Conservation (phyloP, 805 yeast genomes). For the Trichomonascus vanleenenianus region DNA sequence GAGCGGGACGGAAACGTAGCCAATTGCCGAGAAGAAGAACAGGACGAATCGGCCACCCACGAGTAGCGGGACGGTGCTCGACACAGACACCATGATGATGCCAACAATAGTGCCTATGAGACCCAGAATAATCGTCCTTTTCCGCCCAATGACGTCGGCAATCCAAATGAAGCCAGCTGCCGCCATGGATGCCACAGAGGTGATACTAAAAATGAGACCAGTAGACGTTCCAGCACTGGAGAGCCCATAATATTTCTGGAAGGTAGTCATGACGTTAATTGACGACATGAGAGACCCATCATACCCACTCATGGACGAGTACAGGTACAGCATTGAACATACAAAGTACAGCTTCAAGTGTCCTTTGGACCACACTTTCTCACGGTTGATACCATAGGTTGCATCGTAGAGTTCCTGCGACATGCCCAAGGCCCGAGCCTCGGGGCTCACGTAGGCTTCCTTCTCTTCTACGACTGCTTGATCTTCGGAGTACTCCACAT, state of each 20-base stretch:
- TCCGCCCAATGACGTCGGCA: slow-evolving; percentile 11
- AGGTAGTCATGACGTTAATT: slow-evolving; percentile 13
- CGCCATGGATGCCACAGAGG: slow-evolving; percentile 11
- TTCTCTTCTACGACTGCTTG: background rate
- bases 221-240: slow-evolving; percentile 9
- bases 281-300: slow-evolving; percentile 17
- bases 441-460: background rate
- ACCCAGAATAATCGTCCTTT: slow-evolving; percentile 11
- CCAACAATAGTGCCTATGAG: slow-evolving; percentile 12
- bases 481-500: background rate
- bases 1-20: slow-evolving; percentile 12
- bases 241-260: slow-evolving; percentile 10
- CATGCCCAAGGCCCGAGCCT: slow-evolving; percentile 3
- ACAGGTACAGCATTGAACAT: slow-evolving; percentile 10
- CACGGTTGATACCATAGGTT: slow-evolving; percentile 1
- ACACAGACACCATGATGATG: slow-evolving; percentile 8
- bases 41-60: slow-evolving; percentile 16
- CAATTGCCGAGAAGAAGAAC: slow-evolving; percentile 10
- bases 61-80: slow-evolving; percentile 8
- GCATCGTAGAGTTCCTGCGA: slow-evolving; percentile 6
- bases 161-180: slow-evolving; percentile 14
- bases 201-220: slow-evolving; percentile 14
- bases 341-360: slow-evolving; percentile 6
- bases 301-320: slow-evolving; percentile 13
- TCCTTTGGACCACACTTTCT: slow-evolving; percentile 6